Conservation (phyloP, 208 protist species). For the Wallacemonas sp. region DNA sequence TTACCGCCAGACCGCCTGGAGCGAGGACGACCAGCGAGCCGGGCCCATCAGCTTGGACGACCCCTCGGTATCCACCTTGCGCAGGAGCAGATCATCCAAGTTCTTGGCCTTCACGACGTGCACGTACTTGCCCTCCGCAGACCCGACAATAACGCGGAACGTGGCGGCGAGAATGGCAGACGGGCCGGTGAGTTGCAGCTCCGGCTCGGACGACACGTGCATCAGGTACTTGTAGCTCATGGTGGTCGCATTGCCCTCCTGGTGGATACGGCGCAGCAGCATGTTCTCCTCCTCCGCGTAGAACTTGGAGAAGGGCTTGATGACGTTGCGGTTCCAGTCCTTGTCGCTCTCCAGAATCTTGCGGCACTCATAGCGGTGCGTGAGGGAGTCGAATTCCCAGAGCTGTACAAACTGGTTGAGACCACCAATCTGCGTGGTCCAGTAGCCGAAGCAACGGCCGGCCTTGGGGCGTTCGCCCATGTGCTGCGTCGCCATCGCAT, state of each 20-base stretch:
- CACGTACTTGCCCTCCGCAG: conserved; percentile 69
- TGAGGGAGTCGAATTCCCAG: conserved; percentile 77
- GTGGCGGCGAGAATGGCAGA: conserved; percentile 68
- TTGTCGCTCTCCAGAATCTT: conserved; percentile 54
- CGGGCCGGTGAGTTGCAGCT: conserved; percentile 54
- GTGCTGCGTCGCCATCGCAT: conserved; percentile 55
- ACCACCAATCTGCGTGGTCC: conserved; percentile 74
- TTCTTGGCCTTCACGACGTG: conserved; percentile 75
- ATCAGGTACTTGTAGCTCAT: conserved; percentile 83
- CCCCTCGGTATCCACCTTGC: conserved; percentile 34
- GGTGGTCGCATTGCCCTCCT: conserved; percentile 63
- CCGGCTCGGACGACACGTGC: conserved; percentile 52
- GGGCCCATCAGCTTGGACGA: conserved; percentile 70
- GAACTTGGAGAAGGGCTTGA: conserved; percentile 32
- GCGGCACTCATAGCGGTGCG: conserved; percentile 65
- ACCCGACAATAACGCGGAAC: conserved; percentile 58
- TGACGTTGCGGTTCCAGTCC: conserved; percentile 61
- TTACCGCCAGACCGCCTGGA: conserved; percentile 74
- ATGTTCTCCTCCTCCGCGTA: conserved; percentile 53
- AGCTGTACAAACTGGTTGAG: conserved; percentile 75
- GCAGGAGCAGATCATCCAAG: conserved; percentile 63
- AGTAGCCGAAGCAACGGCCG: conserved; percentile 64
- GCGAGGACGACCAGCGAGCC: conserved; percentile 60
- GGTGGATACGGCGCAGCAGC: conserved; percentile 60
- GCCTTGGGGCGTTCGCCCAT: conserved; percentile 48